Conservation (phyloP, 495 filamentous ascomycete genomes). For the Lasiosphaeriaceae sp. region DNA sequence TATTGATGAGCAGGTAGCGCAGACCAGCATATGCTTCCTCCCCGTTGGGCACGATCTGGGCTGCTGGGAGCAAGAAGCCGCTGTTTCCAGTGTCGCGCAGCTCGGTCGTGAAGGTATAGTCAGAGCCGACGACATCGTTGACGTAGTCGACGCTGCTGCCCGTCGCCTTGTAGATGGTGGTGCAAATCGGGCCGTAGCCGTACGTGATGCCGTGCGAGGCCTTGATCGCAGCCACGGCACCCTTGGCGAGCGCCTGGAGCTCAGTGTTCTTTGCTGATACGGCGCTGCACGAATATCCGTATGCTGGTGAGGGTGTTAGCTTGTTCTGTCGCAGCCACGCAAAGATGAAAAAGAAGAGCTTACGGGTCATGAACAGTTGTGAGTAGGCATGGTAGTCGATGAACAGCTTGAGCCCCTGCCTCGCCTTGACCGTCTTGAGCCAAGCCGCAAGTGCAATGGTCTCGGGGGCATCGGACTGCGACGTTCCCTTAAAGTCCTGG, state of each 20-base stretch:
- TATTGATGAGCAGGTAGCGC: slow-evolving; percentile 47
- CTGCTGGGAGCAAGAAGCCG: slow-evolving; percentile 55
- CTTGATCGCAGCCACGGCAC: slow-evolving; percentile 42
- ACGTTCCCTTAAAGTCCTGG: slow-evolving; percentile 48
- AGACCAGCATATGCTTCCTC: slow-evolving; percentile 53
- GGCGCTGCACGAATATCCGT: slow-evolving; percentile 35
- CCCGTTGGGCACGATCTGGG: slow-evolving; percentile 50
- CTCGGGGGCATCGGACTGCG: slow-evolving; percentile 48
- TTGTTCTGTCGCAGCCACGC: not conserved
- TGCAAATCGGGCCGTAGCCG: slow-evolving; percentile 52
- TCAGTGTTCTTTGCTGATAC: slow-evolving; percentile 42
- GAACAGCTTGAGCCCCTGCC: slow-evolving; percentile 52
- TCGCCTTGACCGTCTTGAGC: slow-evolving; percentile 35
- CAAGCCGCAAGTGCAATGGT: slow-evolving; percentile 40
- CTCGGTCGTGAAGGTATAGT: slow-evolving; percentile 56
- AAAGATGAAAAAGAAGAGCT: not conserved
- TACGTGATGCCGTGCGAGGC: slow-evolving; percentile 46
- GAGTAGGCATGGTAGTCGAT: slow-evolving; percentile 61
- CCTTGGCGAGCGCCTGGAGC: slow-evolving; percentile 39
- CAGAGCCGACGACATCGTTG: slow-evolving; percentile 46
- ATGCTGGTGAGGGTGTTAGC: slow-evolving; percentile 17
- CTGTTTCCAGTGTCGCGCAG: slow-evolving; percentile 40
- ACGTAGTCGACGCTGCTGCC: slow-evolving; percentile 55
- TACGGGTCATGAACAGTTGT: slow-evolving; percentile 39
- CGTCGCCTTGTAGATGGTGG: slow-evolving; percentile 56